Percentiles rank a stretch among this genome's conserved stretches.
phyloP scores from a whole-genome alignment of 2,329 filamentous ascomycete species.

The Fonsecaea erecta region DNA sequence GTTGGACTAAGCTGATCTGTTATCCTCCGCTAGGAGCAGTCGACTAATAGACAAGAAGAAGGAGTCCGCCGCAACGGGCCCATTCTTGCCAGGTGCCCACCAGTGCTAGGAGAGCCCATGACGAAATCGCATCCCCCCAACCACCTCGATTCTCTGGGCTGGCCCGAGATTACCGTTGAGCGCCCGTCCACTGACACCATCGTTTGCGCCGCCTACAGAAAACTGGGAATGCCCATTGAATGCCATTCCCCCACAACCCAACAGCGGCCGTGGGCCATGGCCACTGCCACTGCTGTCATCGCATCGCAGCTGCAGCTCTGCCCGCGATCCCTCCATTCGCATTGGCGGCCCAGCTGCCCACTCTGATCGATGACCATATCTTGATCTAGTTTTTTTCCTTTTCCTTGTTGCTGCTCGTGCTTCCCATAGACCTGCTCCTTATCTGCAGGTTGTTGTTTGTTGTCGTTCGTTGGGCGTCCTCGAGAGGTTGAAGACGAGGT shows the following conservation, averaged over 20 bases:
- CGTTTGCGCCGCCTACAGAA: neutral
- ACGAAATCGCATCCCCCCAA: slow-evolving; percentile 1
- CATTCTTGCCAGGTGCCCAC: neutral
- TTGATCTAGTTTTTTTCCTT: neutral
- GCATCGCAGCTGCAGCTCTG: slow-evolving; percentile 1
- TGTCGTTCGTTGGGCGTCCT: slow-evolving; percentile 14
- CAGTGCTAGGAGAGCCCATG: neutral
- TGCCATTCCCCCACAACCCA: neutral
- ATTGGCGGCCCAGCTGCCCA: slow-evolving; percentile 16
- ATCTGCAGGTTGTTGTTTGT: slow-evolving; percentile 4
- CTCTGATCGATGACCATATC: slow-evolving; percentile 2
- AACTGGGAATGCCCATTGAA: slow-evolving; percentile 4
- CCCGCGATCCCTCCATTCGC: slow-evolving; percentile 14
- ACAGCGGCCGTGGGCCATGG: neutral
- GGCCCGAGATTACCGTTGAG: neutral
- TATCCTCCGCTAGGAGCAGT: neutral
- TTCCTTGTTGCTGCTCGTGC: neutral
- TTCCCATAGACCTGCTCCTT: slow-evolving; percentile 10
- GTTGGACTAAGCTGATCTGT: neutral
- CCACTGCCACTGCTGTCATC: slow-evolving; percentile 2
- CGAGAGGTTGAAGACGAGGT: slow-evolving; percentile 12
- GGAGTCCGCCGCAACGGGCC: neutral
- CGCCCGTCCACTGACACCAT: neutral
- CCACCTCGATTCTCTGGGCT: neutral
- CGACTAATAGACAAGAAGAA: neutral